Evolutionary conservation across 2,329 filamentous ascomycete genomes (phyloP).

Genomic region (Colletotrichum agaves): DNA sequence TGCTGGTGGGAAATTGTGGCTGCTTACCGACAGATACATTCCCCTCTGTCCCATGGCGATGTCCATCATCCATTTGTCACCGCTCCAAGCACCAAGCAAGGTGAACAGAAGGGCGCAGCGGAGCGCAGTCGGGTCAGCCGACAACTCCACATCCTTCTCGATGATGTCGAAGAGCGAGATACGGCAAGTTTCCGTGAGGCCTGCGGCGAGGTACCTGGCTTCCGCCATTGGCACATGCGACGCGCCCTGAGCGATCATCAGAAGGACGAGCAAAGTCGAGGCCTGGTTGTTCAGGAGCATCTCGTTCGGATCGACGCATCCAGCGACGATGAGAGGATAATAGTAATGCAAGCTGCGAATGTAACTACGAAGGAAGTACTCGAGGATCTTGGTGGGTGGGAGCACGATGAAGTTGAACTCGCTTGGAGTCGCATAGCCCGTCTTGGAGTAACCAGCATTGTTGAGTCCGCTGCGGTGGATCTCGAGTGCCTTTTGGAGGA

Average conservation of each 20-base stretch:
- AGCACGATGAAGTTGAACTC: slow-evolving; percentile 73
- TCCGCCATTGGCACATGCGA: slow-evolving; percentile 73
- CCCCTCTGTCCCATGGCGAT: slow-evolving; percentile 79
- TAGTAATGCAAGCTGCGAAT: slow-evolving; percentile 74
- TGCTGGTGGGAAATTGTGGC: background rate
- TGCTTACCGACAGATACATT: slow-evolving; percentile 73
- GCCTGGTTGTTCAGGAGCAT: slow-evolving; percentile 74
- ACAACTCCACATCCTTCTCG: slow-evolving; percentile 76
- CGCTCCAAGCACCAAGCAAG: slow-evolving; percentile 76
- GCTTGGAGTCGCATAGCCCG: slow-evolving; percentile 57
- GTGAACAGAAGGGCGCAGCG: slow-evolving; percentile 75
- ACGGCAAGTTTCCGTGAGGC: slow-evolving; percentile 76
- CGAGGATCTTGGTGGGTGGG: slow-evolving; percentile 72
- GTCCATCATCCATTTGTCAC: slow-evolving; percentile 83
- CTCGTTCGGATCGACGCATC: slow-evolving; percentile 73
- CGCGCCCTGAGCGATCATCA: slow-evolving; percentile 79
- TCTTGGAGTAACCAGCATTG: slow-evolving; percentile 51
- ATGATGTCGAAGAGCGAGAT: slow-evolving; percentile 79
- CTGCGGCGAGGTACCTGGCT: slow-evolving; percentile 72
- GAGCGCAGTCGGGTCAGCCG: slow-evolving; percentile 71
- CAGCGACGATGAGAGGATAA: slow-evolving; percentile 70
- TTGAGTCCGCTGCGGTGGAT: slow-evolving; percentile 68
- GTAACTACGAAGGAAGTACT: slow-evolving; percentile 74
- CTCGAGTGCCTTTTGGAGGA: slow-evolving; percentile 76
- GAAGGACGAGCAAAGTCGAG: slow-evolving; percentile 71